These are phyloP conservation scores for Theobroma grandiflorum DNA, from an alignment of 441 rosid genomes.

Conservation along the genomic window DNA sequence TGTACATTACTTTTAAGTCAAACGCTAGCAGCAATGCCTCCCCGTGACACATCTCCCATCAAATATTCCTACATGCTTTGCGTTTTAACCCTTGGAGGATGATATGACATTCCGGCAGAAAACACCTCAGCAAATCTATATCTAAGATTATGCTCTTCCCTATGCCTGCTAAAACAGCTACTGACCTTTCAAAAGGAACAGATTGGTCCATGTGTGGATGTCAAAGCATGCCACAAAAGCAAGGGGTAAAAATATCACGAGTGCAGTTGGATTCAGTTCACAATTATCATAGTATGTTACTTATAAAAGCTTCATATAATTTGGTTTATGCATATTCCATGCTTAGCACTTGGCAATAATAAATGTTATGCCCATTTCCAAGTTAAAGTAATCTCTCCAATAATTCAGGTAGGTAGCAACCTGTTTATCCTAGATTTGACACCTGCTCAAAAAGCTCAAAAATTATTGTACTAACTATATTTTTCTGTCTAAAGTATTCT, in stretches of 20 bases:
- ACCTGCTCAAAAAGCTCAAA: background rate
- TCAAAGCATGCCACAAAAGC: background rate
- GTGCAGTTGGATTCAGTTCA: background rate
- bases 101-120: background rate
- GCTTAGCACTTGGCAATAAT: background rate
- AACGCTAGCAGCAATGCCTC: background rate
- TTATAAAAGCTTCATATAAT: background rate
- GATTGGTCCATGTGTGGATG: background rate
- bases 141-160: background rate
- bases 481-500: background rate
- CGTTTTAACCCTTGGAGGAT: no score
- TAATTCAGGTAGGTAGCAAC: conserved; percentile 1
- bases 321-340: background rate
- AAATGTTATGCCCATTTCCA: background rate
- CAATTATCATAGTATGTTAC: background rate
- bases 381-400: background rate
- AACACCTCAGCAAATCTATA: background rate
- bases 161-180: background rate
- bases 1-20: background rate
- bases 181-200: background rate
- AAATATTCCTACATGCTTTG: background rate
- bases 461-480: background rate
- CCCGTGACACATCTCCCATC: background rate
- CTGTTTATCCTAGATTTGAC: background rate
- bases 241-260: background rate